Evolutionary conservation across 371 early-diverging fungal genomes (phyloP).

Genomic region (Mortierella sp.): DNA sequence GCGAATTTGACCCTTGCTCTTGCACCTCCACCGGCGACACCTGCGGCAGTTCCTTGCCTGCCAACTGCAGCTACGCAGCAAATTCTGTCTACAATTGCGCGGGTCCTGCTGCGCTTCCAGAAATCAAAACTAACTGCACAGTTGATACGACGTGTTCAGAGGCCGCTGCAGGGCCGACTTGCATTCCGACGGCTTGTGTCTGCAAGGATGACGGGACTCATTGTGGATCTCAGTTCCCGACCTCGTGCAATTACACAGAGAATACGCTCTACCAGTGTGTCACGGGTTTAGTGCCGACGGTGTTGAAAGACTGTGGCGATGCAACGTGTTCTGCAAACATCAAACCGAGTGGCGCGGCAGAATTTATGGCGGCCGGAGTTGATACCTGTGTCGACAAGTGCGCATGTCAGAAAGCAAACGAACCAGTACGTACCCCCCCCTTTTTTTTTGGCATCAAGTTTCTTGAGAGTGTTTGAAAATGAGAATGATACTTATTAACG

Average conservation of each 20-base stretch:
- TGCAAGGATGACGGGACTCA: neutral
- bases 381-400: neutral
- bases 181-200: neutral
- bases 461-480: no score
- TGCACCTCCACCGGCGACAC: neutral
- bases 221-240: slow-evolving; percentile 2
- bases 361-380: neutral
- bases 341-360: neutral
- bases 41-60: neutral
- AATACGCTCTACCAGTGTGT: neutral
- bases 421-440: neutral
- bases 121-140: neutral
- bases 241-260: neutral
- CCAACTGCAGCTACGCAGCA: neutral
- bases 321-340: neutral
- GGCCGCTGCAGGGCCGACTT: neutral
- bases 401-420: neutral
- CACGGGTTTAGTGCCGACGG: neutral
- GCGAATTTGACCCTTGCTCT: neutral
- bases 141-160: neutral
- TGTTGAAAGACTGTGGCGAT: neutral
- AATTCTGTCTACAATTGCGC: neutral
- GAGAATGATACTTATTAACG: neutral
- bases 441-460: neutral
- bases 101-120: neutral